Evolutionary conservation across 169 alveolate genomes (phyloP), one percentile per base, ranked within the genome.

Genomic region (Plasmodium cynomolgi): DNA sequence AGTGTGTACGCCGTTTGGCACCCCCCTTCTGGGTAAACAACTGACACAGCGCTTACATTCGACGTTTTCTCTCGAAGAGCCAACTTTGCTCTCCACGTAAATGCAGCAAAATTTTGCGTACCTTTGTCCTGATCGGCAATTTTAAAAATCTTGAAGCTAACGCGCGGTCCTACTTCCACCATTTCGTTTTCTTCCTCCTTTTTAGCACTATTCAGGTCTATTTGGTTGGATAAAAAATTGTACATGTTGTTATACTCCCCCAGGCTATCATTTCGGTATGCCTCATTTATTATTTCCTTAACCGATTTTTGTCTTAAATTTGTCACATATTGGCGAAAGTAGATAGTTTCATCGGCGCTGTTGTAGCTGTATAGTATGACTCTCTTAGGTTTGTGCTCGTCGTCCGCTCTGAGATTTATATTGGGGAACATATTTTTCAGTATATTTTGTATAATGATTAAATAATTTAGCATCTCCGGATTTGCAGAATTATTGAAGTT

Each of bases 51-150:
- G 62, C 62, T 50, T 17, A 50, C 0, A 80, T 17, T 20, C 17
- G 20, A 11, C 84, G 15, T 33, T 68, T 20, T 68, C 31, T 68
- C 37, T 26, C 77, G n/a, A 68, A 9, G 6, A 5, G 37, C 37
- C 41, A 68, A 68, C 31, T 68, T 6, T 29, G 2, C 77, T 68
- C 77, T 29, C 77, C 37, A 23, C 39, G 1, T 68, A 2, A 7
- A 68, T 68, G 39, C 20, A 29, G n/a, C 13, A 26, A 26, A 9
- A 1, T 31, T 4, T 6, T n/a, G 9, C 75, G 31, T 91, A 91
- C 95, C 95, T 81, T 81, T 91, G 20, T 82, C 95, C 58, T 91
- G 92, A 82, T 91, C 95, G 6, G 73, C 72, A 83, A 91, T 91
- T 82, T 83, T 73, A 72, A 23, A 83, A 82, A 91, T 47, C 68